Conservation (phyloP, 1,284 basidiomycete genomes). For the Phaffia rhodozyma region DNA sequence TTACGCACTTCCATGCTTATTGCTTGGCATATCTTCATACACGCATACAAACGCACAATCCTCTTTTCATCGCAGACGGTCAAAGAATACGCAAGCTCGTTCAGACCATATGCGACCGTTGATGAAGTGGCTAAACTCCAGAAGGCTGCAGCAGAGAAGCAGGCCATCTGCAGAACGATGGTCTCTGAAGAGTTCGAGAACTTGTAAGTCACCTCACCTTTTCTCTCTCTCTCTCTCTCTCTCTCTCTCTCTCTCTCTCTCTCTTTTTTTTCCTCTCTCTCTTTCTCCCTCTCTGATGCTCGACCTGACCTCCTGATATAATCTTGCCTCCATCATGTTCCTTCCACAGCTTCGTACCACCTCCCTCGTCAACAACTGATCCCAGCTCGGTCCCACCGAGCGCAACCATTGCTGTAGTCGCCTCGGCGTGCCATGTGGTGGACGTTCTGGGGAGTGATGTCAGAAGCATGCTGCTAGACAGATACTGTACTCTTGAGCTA, state of each 20-base stretch:
- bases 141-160: conserved; percentile 63
- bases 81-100: conserved; percentile 63
- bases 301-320: background rate
- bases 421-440: conserved; percentile 68
- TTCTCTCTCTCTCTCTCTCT: background rate
- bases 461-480: conserved; percentile 62
- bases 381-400: conserved; percentile 51
- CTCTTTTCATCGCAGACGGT: conserved; percentile 49
- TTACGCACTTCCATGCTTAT: background rate
- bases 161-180: conserved; percentile 59
- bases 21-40: background rate
- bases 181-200: conserved; percentile 80
- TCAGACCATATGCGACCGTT: conserved; percentile 62
- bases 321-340: background rate
- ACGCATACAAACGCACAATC: background rate
- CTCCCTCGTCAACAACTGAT: conserved; percentile 33
- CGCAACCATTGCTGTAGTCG: conserved; percentile 42
- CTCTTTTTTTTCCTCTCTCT: background rate
- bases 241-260: background rate
- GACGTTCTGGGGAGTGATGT: conserved; percentile 78
- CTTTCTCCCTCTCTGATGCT: background rate
- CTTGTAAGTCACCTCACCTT: conserved; percentile 48
- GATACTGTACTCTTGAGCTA: conserved; percentile 79
- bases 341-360: conserved; percentile 53
- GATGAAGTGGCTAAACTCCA: conserved; percentile 62